Evolutionary conservation across 148 eudicot genomes (phyloP).

Genomic region (Amaranthus palmeri): DNA sequence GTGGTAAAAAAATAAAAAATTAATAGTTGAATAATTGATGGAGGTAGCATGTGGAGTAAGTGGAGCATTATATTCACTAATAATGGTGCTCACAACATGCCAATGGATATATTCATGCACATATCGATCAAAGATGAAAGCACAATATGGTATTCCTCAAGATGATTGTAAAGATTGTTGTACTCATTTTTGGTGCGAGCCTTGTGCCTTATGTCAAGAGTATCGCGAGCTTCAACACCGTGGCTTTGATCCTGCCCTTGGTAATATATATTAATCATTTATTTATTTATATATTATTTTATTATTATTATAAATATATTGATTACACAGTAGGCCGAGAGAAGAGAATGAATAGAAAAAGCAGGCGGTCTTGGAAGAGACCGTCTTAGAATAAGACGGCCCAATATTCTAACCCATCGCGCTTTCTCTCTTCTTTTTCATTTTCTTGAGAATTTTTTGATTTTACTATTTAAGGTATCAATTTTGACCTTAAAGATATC

Average conservation of each 20-base stretch:
- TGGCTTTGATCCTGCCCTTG: slow-evolving; percentile 34
- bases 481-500: no score
- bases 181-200: slow-evolving; percentile 32
- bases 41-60: slow-evolving; percentile 33
- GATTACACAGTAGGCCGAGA: no score
- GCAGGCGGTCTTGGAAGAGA: no score
- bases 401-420: no score
- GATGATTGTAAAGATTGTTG: slow-evolving; percentile 29
- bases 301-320: no score
- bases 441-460: no score
- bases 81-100: slow-evolving; percentile 11
- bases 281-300: no score
- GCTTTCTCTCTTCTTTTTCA: no score
- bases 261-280: slow-evolving; percentile 7
- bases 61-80: slow-evolving; percentile 28
- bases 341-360: no score
- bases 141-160: slow-evolving; percentile 31
- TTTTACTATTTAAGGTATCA: no score
- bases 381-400: no score
- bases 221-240: slow-evolving; percentile 40
- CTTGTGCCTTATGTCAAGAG: slow-evolving; percentile 43
- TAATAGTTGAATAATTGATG: neutral
- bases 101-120: slow-evolving; percentile 33
- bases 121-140: slow-evolving; percentile 35
- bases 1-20: no score